These are phyloP conservation scores for Talaromyces albobiverticillius DNA, from an alignment of 2,329 filamentous ascomycete species.

Conservation along the genomic window DNA sequence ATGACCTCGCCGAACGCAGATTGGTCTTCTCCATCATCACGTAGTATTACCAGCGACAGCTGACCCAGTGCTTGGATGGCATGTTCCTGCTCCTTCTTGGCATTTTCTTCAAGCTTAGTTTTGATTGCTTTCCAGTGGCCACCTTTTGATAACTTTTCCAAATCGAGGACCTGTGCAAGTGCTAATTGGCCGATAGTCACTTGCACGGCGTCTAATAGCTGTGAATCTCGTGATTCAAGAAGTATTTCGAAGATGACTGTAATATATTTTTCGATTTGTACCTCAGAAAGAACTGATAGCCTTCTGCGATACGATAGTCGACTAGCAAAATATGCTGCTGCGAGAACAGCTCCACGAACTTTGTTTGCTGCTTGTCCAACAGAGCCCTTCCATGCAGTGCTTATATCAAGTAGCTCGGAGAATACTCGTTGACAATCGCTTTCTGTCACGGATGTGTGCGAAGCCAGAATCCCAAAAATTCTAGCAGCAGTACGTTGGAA, in stretches of 20 bases:
- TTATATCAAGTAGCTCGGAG: constrained; percentile 45
- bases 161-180: constrained; percentile 53
- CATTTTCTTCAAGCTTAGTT: constrained; percentile 62
- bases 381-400: constrained; percentile 55
- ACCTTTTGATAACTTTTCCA: constrained; percentile 26
- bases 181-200: constrained; percentile 60
- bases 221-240: constrained; percentile 52
- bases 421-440: constrained; percentile 44
- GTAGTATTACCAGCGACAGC: constrained; percentile 57
- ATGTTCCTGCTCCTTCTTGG: constrained; percentile 76
- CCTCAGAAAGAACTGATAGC: constrained; percentile 28
- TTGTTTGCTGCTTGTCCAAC: constrained; percentile 59
- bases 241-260: constrained; percentile 51
- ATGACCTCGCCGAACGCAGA: constrained; percentile 51
- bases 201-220: constrained; percentile 57
- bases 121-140: constrained; percentile 49
- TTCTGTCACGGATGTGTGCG: constrained; percentile 53
- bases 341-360: constrained; percentile 60
- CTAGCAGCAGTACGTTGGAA: constrained; percentile 66
- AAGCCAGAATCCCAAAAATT: constrained; percentile 71
- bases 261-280: constrained; percentile 43
- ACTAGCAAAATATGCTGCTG: constrained; percentile 58
- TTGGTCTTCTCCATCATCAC: constrained; percentile 30
- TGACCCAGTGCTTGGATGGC: constrained; percentile 79
- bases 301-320: constrained; percentile 52